Evolutionary conservation across 352 stramenopile species (phyloP).

Genomic region (Phytophthora uliginosa): DNA sequence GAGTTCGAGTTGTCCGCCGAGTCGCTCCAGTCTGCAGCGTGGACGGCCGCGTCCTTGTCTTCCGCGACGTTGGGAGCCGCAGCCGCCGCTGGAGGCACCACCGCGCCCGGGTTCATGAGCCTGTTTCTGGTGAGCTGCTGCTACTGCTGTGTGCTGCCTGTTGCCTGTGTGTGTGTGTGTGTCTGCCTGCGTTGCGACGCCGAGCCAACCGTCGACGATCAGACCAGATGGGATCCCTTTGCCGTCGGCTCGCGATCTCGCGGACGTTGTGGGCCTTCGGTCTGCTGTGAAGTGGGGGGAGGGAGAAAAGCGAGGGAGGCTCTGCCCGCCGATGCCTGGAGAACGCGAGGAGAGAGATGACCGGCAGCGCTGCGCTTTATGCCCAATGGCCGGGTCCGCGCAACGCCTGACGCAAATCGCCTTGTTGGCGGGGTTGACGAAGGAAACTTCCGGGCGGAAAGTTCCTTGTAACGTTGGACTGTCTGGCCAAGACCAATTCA

Average conservation of each 20-base stretch:
- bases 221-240: constrained; percentile 21
- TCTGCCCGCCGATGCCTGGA: background rate
- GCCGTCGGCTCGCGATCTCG: constrained; percentile 11
- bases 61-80: constrained; percentile 2
- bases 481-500: no score
- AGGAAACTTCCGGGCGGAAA: no score
- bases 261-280: background rate
- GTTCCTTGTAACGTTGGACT: no score
- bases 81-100: constrained; percentile 9
- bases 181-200: background rate
- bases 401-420: constrained; percentile 33
- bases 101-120: constrained; percentile 30
- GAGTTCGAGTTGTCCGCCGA: constrained; percentile 72
- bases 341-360: constrained; percentile 7
- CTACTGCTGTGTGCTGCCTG: background rate
- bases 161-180: background rate
- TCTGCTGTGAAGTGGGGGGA: background rate
- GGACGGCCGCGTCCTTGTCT: constrained; percentile 21
- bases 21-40: constrained; percentile 69
- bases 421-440: constrained; percentile 13
- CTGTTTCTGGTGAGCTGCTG: background rate
- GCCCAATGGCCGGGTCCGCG: constrained; percentile 20
- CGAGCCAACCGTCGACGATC: constrained; percentile 1
- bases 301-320: constrained; percentile 7
- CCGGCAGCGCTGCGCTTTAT: constrained; percentile 17